Base-by-base conservation (phyloP, 2,329 filamentous ascomycete species). In the Malbranchea cinnamomea region DNA sequence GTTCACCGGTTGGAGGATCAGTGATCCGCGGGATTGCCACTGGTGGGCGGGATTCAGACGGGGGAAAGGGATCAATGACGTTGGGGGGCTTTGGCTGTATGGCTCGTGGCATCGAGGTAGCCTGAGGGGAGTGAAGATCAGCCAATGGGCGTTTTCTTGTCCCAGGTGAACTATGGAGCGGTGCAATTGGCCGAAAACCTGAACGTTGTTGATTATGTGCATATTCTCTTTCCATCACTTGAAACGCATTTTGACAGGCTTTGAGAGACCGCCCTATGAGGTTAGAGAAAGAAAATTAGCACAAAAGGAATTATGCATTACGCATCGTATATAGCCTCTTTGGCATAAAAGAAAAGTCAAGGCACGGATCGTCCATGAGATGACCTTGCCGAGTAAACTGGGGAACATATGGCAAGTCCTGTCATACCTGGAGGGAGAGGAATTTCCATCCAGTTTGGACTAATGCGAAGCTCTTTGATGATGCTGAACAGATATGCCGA, bases 381-480 rank as follows among this genome's bases (percentile, higher is more conserved):
- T n/a, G n/a, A n/a, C n/a, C n/a, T n/a, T n/a, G n/a, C n/a, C n/a
- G n/a, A n/a, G n/a, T n/a, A n/a, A n/a, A n/a, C n/a, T n/a, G n/a
- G n/a, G n/a, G n/a, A n/a, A n/a, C n/a, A n/a, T n/a, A n/a, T n/a
- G n/a, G n/a, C n/a, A n/a, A n/a, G n/a, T n/a, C n/a, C n/a, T n/a
- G 2, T 26, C 39, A 41, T 58, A 59, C 56, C 56, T 53, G 49
- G 43, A 37, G 56, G 56, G 31, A 59, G 48, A 21, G 53, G 55
- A 30, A 59, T 59, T 42, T 59, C 49, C 28, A 42, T 41, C 54
- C 53, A 59, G 32, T 37, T 48, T 27, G 55, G 54, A 21, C 31
- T 33, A 31, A 59, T 52, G 35, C 46, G 42, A 32, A 49, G 45
- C 7, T 56, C 52, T 36, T 45, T 46, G 37, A 59, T 53, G 32